These are phyloP conservation scores for Scheffersomyces lignosus DNA, from an alignment of 805 yeast species.

Conservation along the genomic window DNA sequence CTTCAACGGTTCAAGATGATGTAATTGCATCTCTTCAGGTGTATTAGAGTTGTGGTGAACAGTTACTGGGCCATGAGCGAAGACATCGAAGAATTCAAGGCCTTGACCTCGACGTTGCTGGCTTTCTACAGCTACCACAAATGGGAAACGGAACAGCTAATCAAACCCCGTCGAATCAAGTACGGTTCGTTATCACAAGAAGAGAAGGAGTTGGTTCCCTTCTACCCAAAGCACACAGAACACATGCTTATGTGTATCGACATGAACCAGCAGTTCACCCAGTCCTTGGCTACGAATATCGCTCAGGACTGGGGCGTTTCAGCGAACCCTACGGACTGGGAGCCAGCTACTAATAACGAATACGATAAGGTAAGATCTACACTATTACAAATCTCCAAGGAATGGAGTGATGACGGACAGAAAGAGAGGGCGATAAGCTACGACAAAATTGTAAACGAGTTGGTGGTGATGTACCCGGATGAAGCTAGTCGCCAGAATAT, in stretches of 20 bases:
- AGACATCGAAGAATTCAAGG: constrained; percentile 34
- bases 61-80: constrained; percentile 9
- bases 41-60: too few species aligned
- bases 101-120: constrained; percentile 37
- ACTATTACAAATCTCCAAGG: constrained; percentile 57
- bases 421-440: constrained; percentile 44
- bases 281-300: constrained; percentile 40
- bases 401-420: constrained; percentile 59
- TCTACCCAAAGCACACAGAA: constrained; percentile 47
- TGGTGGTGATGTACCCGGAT: constrained; percentile 39
- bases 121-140: constrained; percentile 33
- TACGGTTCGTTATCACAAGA: constrained; percentile 29
- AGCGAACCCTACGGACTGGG: constrained; percentile 41
- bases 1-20: too few species aligned
- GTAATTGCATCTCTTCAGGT: too few species aligned
- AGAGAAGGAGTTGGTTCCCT: constrained; percentile 47
- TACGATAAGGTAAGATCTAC: constrained; percentile 58
- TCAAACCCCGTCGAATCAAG: constrained; percentile 32
- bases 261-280: constrained; percentile 46
- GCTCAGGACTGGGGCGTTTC: constrained; percentile 54
- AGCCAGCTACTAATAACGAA: constrained; percentile 39
- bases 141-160: constrained; percentile 32
- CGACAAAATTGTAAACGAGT: constrained; percentile 34
- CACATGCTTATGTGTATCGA: constrained; percentile 43
- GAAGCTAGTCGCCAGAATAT: constrained; percentile 33